These are phyloP conservation scores for Tubosaeta sp. DNA, from an alignment of 768 basidiomycete species.

Conservation along the genomic window DNA sequence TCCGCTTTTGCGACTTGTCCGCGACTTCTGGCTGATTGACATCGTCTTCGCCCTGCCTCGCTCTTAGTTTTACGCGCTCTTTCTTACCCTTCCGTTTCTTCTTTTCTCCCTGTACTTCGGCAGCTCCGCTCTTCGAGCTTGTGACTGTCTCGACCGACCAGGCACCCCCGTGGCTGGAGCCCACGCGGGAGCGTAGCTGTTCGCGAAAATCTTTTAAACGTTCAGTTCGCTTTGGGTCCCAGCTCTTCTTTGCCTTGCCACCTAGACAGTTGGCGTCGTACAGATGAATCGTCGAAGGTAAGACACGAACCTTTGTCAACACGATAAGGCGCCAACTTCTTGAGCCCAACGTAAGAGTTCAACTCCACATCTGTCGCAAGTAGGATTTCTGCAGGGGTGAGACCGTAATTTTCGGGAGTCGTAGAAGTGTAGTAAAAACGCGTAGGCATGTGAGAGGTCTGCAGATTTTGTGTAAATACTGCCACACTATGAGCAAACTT, in stretches of 20 bases:
- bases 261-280: slow-evolving; percentile 6
- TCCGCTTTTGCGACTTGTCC: slow-evolving; percentile 13
- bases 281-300: slow-evolving; percentile 3
- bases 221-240: slow-evolving; percentile 61
- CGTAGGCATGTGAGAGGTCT: slow-evolving; percentile 89
- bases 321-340: slow-evolving; percentile 89
- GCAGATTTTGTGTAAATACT: slow-evolving; percentile 6
- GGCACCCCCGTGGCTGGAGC: slow-evolving; percentile 12
- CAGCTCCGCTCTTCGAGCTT: slow-evolving; percentile 3
- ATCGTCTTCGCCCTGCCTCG: slow-evolving; percentile 14
- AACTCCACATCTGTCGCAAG: slow-evolving; percentile 90
- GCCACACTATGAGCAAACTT: neutral
- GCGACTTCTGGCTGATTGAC: neutral
- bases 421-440: slow-evolving; percentile 89
- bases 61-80: slow-evolving; percentile 54
- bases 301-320: slow-evolving; percentile 36
- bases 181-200: slow-evolving; percentile 46
- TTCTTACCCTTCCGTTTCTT: slow-evolving; percentile 73
- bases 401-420: slow-evolving; percentile 55
- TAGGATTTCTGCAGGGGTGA: slow-evolving; percentile 83
- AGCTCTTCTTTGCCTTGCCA: slow-evolving; percentile 33
- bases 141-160: slow-evolving; percentile 14
- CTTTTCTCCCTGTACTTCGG: slow-evolving; percentile 20
- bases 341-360: slow-evolving; percentile 86
- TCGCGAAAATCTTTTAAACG: slow-evolving; percentile 71